Percentiles rank a stretch among this genome's conserved stretches.
Evolutionary conservation across 495 filamentous ascomycete genomes (phyloP).

Genomic region (Tuber calosporum): DNA sequence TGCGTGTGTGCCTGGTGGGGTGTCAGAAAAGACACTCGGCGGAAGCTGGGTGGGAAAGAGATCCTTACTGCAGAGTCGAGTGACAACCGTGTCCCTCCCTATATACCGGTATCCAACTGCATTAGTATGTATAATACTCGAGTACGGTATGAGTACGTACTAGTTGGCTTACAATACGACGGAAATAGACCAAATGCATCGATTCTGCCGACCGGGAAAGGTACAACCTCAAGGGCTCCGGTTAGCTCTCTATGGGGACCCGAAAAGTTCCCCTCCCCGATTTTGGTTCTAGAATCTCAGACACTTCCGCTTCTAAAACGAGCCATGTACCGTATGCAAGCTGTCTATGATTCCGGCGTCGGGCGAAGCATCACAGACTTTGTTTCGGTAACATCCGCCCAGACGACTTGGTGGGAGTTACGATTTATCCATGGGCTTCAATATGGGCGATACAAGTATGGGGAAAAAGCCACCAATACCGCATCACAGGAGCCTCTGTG

Average conservation of each 20-base stretch:
- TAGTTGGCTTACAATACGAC: background rate
- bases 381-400: background rate
- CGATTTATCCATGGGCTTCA: too few relatives aligned
- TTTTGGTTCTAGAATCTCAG: background rate
- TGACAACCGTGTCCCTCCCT: background rate
- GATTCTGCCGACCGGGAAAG: background rate
- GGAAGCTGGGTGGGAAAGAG: background rate
- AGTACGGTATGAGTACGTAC: too few relatives aligned
- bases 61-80: too few relatives aligned
- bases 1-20: background rate
- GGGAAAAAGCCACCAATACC: background rate
- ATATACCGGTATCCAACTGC: background rate
- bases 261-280: background rate
- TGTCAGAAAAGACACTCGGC: background rate
- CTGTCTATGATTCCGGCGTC: background rate
- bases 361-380: background rate
- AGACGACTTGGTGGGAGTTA: background rate
- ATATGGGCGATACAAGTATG: background rate
- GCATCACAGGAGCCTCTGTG: background rate
- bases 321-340: background rate
- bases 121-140: too few relatives aligned
- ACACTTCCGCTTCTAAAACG: background rate
- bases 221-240: background rate
- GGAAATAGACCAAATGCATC: background rate
- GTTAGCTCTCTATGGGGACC: background rate